These are phyloP conservation scores for Turnera subulata DNA, from an alignment of 345 rosid genomes.

Conservation along the genomic window DNA sequence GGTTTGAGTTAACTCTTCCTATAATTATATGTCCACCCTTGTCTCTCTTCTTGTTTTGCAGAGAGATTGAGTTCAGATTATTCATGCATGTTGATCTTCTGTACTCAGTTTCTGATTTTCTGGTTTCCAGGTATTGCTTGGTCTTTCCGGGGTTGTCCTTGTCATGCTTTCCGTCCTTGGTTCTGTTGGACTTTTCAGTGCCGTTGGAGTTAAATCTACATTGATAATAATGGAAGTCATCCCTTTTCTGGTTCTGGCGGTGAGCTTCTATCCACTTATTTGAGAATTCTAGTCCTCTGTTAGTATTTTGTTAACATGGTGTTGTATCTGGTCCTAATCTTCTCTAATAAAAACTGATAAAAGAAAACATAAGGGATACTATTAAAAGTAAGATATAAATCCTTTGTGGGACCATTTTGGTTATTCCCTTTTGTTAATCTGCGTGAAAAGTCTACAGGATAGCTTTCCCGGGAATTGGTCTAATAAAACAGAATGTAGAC, in stretches of 20 bases:
- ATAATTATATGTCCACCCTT: background rate
- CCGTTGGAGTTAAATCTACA: slow-evolving; percentile 86
- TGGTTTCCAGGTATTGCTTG: slow-evolving; percentile 75
- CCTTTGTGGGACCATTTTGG: too few relatives aligned
- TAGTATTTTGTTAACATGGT: slow-evolving; percentile 1
- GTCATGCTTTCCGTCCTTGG: slow-evolving; percentile 96
- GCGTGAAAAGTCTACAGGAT: too few relatives aligned
- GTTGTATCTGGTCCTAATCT: slow-evolving; percentile 7
- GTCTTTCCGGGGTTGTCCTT: slow-evolving; percentile 90
- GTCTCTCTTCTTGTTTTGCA: too few relatives aligned
- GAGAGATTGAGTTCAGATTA: background rate
- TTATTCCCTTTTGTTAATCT: too few relatives aligned
- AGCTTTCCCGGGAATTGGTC: too few relatives aligned
- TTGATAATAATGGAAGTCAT: slow-evolving; percentile 97
- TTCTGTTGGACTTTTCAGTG: slow-evolving; percentile 94
- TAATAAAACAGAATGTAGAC: too few relatives aligned
- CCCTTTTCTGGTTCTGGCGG: slow-evolving; percentile 95
- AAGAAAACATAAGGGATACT: too few relatives aligned
- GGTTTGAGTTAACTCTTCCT: slow-evolving; percentile 40
- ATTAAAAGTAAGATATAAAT: too few relatives aligned
- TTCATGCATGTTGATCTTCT: background rate
- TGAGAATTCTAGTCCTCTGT: slow-evolving; percentile 3
- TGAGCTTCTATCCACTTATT: slow-evolving; percentile 40
- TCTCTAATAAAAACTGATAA: too few relatives aligned
- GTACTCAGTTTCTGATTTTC: slow-evolving; percentile 9